Base-by-base conservation (phyloP, 106 monocot species). In the Acorus gramineus region DNA sequence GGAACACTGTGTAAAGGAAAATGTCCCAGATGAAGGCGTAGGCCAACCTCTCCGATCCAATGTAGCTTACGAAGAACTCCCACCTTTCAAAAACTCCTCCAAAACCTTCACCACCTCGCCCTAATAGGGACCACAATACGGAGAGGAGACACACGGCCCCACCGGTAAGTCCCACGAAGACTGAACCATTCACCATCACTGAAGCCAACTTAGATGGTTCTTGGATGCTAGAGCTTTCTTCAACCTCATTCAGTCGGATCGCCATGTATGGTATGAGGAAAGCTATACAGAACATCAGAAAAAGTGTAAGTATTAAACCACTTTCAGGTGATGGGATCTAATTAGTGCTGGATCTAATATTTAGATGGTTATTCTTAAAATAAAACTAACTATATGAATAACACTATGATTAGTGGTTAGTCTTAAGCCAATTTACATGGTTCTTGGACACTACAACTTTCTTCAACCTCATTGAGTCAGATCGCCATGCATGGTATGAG, bases 201-300 rank as follows among this genome's bases (percentile, higher is more conserved):
- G 71, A 85, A 42, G 74, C 78, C 45, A 91, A 66, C 48, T 61
- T 48, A 50, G 90, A 76, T 55, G 49, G 64, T 56, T 73, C 67
- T 7, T 60, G 60, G 45, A 63, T 63, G 56, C 80, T 49, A 9
- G 55, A 13, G 8, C 78, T 53, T 46, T 0, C 13, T 14, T 81
- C 78, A 2, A 14, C 4, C 4, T 85, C 68, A 58, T 91, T 79
- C 11, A 96, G 90, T 47, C 90, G 86, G 55, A 96, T 96, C 7
- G 90, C 95, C 90, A 96, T 90, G 64, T 96, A 96, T 55, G 95
- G 90, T 78, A 96, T 91, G 47, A 96, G 69, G 76, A 90, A 91
- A 77, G 83, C 89, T 95, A 61, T 43, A 69, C 51, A 64, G 11
- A 2, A 50, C 11, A 70, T 52, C 42, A 56, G n/a, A 73, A 61